These are phyloP conservation scores for Debaryomyces maramus DNA, from an alignment of 805 yeast species.

Conservation along the genomic window DNA sequence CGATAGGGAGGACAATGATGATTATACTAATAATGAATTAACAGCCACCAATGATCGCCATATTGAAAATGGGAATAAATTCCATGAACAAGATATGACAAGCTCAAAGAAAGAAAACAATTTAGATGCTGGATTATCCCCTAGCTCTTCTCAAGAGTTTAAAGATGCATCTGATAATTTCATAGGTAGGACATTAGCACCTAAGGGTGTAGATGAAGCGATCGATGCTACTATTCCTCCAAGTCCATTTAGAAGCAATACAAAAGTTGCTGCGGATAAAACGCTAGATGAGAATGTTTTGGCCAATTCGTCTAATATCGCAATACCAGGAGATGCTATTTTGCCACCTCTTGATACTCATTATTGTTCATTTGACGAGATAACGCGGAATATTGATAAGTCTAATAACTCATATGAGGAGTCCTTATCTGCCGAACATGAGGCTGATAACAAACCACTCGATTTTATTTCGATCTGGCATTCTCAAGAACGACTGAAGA, in stretches of 20 bases:
- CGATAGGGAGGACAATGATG: slow-evolving; percentile 39
- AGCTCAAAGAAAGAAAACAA: background rate
- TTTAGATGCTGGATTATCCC: slow-evolving; percentile 15
- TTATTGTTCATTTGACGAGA: slow-evolving; percentile 41
- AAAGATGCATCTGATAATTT: slow-evolving; percentile 22
- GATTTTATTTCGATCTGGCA: slow-evolving; percentile 45
- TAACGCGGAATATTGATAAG: slow-evolving; percentile 26
- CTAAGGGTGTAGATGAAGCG: slow-evolving; percentile 16
- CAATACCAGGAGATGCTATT: slow-evolving; percentile 33
- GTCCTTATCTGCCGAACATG: slow-evolving; percentile 43
- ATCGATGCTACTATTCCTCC: slow-evolving; percentile 22
- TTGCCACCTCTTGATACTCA: slow-evolving; percentile 45
- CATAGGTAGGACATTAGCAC: slow-evolving; percentile 17
- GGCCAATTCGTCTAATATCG: slow-evolving; percentile 46
- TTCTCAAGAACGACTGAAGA: slow-evolving; percentile 30
- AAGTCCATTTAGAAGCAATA: background rate
- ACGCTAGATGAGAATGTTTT: slow-evolving; percentile 25
- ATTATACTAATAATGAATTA: slow-evolving; percentile 23
- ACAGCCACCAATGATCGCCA: slow-evolving; percentile 3
- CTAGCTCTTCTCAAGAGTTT: slow-evolving; percentile 14
- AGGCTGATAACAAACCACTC: slow-evolving; percentile 26
- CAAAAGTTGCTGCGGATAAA: slow-evolving; percentile 2
- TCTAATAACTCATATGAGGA: slow-evolving; percentile 32
- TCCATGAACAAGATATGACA: background rate
- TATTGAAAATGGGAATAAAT: background rate